phyloP scores from a whole-genome alignment of 148 eudicot genomes.

The Bassia scoparia region DNA sequence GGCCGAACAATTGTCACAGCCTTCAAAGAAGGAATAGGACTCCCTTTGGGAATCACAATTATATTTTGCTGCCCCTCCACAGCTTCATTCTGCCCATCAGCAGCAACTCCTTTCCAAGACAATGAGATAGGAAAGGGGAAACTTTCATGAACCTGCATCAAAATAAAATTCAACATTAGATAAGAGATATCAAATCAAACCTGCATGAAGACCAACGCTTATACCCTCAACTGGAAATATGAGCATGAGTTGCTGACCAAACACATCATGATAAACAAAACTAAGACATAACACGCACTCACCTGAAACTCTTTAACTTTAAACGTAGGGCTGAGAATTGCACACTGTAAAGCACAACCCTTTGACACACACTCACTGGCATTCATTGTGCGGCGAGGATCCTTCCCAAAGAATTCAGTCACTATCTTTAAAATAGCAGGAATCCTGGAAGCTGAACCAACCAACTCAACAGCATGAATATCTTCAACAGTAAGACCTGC shows the following conservation, averaged over 20 bases:
- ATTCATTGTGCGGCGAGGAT: conserved; percentile 95
- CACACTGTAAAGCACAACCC: conserved; percentile 87
- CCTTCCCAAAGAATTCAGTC: conserved; percentile 89
- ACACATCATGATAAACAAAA: neutral
- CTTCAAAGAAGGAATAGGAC: conserved; percentile 73
- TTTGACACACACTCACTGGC: conserved; percentile 96
- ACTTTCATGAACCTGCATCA: conserved; percentile 72
- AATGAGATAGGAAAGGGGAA: conserved; percentile 75
- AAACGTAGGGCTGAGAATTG: conserved; percentile 88
- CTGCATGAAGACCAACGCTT: neutral
- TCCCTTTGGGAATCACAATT: conserved; percentile 81
- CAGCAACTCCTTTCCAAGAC: conserved; percentile 71
- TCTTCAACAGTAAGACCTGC: conserved; percentile 64
- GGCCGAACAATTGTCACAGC: conserved; percentile 74
- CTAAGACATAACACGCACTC: conserved; percentile 32
- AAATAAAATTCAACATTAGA: neutral
- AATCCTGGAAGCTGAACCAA: conserved; percentile 90
- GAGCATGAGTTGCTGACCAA: neutral
- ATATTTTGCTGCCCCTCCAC: conserved; percentile 62
- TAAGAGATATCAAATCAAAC: neutral
- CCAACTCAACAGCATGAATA: conserved; percentile 85
- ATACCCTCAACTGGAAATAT: neutral
- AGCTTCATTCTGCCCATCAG: conserved; percentile 50
- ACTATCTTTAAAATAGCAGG: conserved; percentile 74
- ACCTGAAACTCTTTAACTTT: conserved; percentile 97